Percentiles rank a stretch among this genome's conserved stretches.
Conservation (phyloP, 345 rosid genomes). For the Citrus hindsii region DNA sequence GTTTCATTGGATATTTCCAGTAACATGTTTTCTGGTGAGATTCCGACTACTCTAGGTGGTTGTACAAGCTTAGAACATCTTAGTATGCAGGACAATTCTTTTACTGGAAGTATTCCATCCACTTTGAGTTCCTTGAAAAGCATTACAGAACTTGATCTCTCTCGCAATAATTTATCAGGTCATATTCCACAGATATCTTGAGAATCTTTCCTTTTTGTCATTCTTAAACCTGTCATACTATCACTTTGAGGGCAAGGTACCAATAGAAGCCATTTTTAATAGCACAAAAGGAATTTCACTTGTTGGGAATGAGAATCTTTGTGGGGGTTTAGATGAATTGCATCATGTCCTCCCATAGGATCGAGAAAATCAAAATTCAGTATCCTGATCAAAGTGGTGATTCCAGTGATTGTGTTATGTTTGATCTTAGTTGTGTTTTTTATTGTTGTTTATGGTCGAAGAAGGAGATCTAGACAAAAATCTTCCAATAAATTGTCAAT, state of each 20-base stretch:
- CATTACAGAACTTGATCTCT: constrained; percentile 3
- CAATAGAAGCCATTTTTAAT: neutral
- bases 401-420: neutral
- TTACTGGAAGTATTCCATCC: constrained; percentile 8
- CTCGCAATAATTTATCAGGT: constrained; percentile 7
- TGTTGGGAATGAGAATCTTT: too few relatives aligned
- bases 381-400: neutral
- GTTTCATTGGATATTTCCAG: constrained; percentile 6
- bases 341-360: neutral
- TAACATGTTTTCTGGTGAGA: constrained; percentile 1
- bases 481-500: neutral
- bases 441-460: neutral
- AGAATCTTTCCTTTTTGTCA: constrained; percentile 1
- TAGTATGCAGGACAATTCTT: neutral
- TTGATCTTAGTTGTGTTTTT: neutral
- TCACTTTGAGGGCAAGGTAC: constrained; percentile 6
- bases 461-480: neutral
- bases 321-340: too few relatives aligned
- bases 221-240: constrained; percentile 11
- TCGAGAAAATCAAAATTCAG: neutral
- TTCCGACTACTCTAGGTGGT: constrained; percentile 10
- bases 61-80: constrained; percentile 3
- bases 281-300: too few relatives aligned
- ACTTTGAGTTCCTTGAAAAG: too few relatives aligned
- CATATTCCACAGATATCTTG: constrained; percentile 1